Conservation (phyloP, 139 green algal species). For the Monoraphidium neglectum region DNA sequence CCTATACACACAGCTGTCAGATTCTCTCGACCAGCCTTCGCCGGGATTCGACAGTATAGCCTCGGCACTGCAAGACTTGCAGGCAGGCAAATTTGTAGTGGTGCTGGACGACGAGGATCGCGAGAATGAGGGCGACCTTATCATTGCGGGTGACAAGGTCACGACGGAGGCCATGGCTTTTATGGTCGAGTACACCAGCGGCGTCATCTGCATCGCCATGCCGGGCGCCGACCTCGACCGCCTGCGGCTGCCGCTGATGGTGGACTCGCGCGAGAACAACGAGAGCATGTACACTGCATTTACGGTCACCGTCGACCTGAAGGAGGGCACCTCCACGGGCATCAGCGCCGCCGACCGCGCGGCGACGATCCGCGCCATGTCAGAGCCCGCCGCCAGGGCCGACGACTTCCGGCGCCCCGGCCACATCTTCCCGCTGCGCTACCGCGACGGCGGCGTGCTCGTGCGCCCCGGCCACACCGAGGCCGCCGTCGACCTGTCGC, state of each 20-base stretch:
- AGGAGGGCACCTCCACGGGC: constrained; percentile 86
- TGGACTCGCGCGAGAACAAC: constrained; percentile 64
- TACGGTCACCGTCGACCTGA: constrained; percentile 89
- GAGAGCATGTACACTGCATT: constrained; percentile 96
- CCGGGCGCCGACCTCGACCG: constrained; percentile 74
- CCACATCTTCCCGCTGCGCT: constrained; percentile 96
- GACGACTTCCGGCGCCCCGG: constrained; percentile 89
- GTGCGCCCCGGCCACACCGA: constrained; percentile 92
- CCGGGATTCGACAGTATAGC: constrained; percentile 54
- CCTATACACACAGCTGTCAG: constrained; percentile 17
- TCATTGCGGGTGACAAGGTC: constrained; percentile 89
- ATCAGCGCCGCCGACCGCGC: constrained; percentile 93
- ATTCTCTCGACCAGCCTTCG: constrained; percentile 14
- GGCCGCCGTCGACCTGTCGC: constrained; percentile 90
- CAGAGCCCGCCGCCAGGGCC: constrained; percentile 51
- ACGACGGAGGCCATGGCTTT: constrained; percentile 86
- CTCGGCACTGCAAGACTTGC: constrained; percentile 60
- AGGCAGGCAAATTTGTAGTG: constrained; percentile 82
- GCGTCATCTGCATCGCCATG: constrained; percentile 73
- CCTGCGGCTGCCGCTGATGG: constrained; percentile 96
- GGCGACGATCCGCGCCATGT: constrained; percentile 83
- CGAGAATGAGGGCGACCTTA: constrained; percentile 99
- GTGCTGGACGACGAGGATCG: constrained; percentile 97
- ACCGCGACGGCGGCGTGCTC: constrained; percentile 78
- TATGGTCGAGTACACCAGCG: constrained; percentile 92